These are phyloP conservation scores for Pouteria campechiana DNA, from an alignment of 179 eudicot species.

Conservation along the genomic window DNA sequence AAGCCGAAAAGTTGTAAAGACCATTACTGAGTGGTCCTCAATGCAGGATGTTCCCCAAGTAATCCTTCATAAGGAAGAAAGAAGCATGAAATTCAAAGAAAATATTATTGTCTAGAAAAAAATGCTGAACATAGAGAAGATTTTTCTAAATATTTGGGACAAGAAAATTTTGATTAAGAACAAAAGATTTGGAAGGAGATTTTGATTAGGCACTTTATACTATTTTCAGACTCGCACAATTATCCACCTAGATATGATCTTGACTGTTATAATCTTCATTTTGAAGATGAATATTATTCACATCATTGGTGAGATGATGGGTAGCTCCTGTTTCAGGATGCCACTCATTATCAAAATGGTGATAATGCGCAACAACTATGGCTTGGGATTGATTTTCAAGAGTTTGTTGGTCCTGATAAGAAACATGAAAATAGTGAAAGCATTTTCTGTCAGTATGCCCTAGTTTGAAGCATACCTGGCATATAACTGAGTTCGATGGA, in stretches of 20 bases:
- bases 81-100: neutral
- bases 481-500: too few species aligned
- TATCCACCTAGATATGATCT: neutral
- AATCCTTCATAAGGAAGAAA: neutral
- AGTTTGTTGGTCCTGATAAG: neutral
- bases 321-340: neutral
- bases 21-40: neutral
- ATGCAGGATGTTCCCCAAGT: neutral
- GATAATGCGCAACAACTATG: neutral
- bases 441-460: neutral
- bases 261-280: neutral
- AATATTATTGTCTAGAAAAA: neutral
- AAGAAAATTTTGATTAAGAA: neutral
- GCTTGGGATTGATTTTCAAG: neutral
- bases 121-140: neutral
- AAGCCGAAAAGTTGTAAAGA: neutral
- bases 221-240: neutral
- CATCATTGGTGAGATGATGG: neutral
- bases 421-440: neutral
- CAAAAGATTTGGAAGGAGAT: neutral
- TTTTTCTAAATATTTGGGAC: neutral
- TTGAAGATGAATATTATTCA: neutral
- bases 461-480: neutral
- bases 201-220: neutral
- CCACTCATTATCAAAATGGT: neutral